Base-by-base conservation (phyloP, 176 grass and related monocot genomes). In the Oryza coarctata region DNA sequence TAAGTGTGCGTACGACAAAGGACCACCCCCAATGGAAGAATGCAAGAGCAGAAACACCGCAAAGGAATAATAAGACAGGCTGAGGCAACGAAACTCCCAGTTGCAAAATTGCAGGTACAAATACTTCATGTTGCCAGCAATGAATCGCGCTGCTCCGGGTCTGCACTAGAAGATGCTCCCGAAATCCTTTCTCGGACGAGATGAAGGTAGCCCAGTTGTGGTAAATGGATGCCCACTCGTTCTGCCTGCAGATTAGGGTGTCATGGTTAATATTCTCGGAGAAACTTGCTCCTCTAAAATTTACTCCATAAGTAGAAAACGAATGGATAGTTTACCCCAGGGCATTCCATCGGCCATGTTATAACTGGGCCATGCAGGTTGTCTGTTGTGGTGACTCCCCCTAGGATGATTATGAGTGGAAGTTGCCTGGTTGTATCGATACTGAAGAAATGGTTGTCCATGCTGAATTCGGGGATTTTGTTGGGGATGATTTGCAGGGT, bases 111-210 rank as follows among this genome's bases (percentile, higher is more conserved):
- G 30, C 58, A 33, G 69, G 22, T 75, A 85, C 77, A 85, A 80
- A 85, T 87, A 85, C 73, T 87, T 70, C 74, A 77, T 11, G 20
- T 60, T 20, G 55, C 57, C 38, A 50, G 23, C 68, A 89, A 91
- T 81, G 85, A 89, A 94, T 89, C 70, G 20, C 68, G 28, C 70
- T 84, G 39, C 61, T 86, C 83, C 25, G 0, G 6, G 4, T 79
- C 74, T 47, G 1, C 13, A 3, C 77, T 88, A 92, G 50, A 83
- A 80, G 73, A 94, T 89, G 69, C 87, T 89, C 76, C 89, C 81
- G 36, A 87, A 94, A 81, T 94, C 89, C 52, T 85, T 91, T 71
- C 92, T 91, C 9, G 84, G 49, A 82, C 75, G 80, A 23, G 83
- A 71, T 5, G 84, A 75, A 32, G 89, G 84, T 55, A 87, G 58